phyloP scores from a whole-genome alignment of 2,329 filamentous ascomycete species.

The Blastomyces silverae region DNA sequence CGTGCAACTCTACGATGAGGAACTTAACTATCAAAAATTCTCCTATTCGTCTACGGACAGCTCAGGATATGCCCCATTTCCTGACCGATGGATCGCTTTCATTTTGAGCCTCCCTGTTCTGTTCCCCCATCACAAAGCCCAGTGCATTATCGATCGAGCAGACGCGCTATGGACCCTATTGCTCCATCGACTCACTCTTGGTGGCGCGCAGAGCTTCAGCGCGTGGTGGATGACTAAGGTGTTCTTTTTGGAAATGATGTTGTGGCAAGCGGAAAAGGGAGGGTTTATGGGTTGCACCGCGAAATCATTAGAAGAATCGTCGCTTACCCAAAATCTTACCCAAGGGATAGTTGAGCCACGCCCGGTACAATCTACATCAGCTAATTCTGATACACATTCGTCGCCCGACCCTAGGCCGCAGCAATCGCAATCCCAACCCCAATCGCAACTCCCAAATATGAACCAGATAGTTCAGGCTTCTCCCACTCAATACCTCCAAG shows the following conservation, averaged over 20 bases:
- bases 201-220: conserved; percentile 43
- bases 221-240: conserved; percentile 71
- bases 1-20: conserved; percentile 30
- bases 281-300: conserved; percentile 65
- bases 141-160: conserved; percentile 42
- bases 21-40: conserved; percentile 29
- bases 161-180: conserved; percentile 41
- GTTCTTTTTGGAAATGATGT: conserved; percentile 89
- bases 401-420: not conserved
- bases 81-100: conserved; percentile 43
- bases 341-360: not conserved
- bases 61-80: conserved; percentile 44
- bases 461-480: not conserved
- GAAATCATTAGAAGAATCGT: conserved; percentile 26
- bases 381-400: conserved; percentile 6
- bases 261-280: conserved; percentile 81
- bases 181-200: conserved; percentile 40
- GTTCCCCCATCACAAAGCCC: conserved; percentile 39
- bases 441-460: not conserved
- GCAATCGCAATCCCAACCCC: not conserved
- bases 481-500: not conserved
- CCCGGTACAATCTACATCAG: not conserved
- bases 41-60: conserved; percentile 34
- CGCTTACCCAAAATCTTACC: not conserved
- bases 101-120: conserved; percentile 37